Evolutionary conservation across 2,329 filamentous ascomycete species (phyloP), one percentile per base, ranked within the genome.

Genomic region (Fusarium sp.): DNA sequence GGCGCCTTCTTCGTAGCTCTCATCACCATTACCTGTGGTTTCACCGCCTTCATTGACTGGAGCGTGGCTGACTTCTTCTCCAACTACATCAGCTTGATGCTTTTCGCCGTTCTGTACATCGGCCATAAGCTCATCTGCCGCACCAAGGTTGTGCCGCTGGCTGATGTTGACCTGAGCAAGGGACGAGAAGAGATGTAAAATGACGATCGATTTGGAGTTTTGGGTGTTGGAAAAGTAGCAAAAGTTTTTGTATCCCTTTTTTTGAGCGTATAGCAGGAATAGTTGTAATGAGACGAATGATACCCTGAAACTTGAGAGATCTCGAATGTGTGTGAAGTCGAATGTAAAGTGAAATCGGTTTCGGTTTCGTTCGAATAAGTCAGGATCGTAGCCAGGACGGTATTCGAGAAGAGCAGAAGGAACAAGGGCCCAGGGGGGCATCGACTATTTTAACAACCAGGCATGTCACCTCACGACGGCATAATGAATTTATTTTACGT

Each of bases 21-120:
- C 48, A 88, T 92, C 62, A 83, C 88, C 50, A 61, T 92, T 21
- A 91, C 90, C 0, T 89, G 89, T 73, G 90, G 90, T 5, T 92
- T 92, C 77, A 88, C 87, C 11, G 83, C 85, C 7, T 92, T 91
- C 73, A 88, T 92, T 39, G 68, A 83, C 9, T 92, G 89, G 86
- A 81, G 79, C 70, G 84, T 84, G 7, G 81, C 81, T 52, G 79
- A 83, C 43, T 92, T 92, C 70, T 90, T 91, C 64, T 83, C 86
- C 4, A 82, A 85, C 14, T 92, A 91, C 69, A 75, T 91, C 68
- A 89, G 87, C 65, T 72, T 91, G 57, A 86, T 91, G 24, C 73
- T 92, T 4, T 92, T 91, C 69, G 72, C 85, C 4, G 82, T 86
- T 5, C 75, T 90, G 14, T 89, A 86, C 68, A 53, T 85, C 2